Conservation (phyloP, 1,139 yeast genomes). For the Candida pseudocylindracea region DNA sequence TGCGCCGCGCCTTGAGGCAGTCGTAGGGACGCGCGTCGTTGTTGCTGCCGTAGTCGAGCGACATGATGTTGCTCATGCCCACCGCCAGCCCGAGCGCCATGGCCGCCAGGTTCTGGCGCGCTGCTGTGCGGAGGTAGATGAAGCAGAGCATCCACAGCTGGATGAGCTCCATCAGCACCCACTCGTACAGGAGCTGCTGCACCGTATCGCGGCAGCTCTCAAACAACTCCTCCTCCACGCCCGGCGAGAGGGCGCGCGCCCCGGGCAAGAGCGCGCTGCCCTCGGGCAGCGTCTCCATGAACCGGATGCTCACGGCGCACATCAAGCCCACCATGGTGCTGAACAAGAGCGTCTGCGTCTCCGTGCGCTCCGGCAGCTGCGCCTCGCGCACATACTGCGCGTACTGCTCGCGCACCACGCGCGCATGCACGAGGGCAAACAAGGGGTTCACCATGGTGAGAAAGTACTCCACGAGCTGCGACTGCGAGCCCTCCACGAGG, state of each 20-base stretch:
- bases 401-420: conserved; percentile 29
- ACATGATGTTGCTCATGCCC: conserved; percentile 33
- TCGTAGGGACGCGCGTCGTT: conserved; percentile 16
- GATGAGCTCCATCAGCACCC: conserved; percentile 45
- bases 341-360: conserved; percentile 18
- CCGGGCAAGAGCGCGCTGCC: conserved; percentile 10
- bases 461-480: conserved; percentile 15
- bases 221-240: conserved; percentile 28
- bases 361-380: conserved; percentile 2
- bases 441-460: conserved; percentile 31
- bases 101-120: conserved; percentile 33
- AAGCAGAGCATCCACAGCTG: conserved; percentile 40
- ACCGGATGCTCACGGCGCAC: conserved; percentile 29
- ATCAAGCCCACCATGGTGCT: conserved; percentile 27
- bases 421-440: conserved; percentile 29
- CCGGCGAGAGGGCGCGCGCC: conserved; percentile 4
- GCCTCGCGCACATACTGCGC: conserved; percentile 10
- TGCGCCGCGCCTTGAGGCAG: conserved; percentile 22
- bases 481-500: conserved; percentile 2
- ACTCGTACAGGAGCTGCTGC: conserved; percentile 30
- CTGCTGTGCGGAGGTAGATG: conserved; percentile 28
- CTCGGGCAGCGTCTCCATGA: conserved; percentile 20
- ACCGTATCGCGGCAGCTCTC: conserved; percentile 25
- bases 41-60: conserved; percentile 13
- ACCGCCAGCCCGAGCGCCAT: conserved; percentile 31